Base-by-base conservation (phyloP, 202 grass and related monocot genomes). In the Elaeis oleifera region DNA sequence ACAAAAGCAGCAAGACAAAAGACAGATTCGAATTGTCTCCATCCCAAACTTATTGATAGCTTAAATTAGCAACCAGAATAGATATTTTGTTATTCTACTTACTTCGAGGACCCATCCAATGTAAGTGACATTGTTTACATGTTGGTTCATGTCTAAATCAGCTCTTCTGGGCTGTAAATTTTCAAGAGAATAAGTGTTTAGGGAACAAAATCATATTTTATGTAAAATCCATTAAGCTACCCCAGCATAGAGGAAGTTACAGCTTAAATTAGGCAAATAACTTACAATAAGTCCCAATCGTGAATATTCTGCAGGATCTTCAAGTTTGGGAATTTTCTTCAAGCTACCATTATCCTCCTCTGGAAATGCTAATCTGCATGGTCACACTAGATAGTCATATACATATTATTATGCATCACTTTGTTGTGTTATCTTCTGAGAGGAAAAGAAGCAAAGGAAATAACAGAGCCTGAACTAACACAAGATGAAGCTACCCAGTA, bases 61-160 rank as follows among this genome's bases (percentile, higher is more conserved):
- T 13, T 44, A 44, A 44, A 44, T 44, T 44, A 44, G 8, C 36
- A 44, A 13, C 36, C 9, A 44, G 36, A 44, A 44, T 13, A 44
- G 36, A 44, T 44, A 44, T 44, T 3, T 44, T 44, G 36, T 44
- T 9, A 44, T 44, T 13, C 36, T 5, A 73, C 84, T 75, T 81
- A 99, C 94, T 88, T 99, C 94, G 3, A 99, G 85, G 59, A 92
- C 79, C 94, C 94, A 99, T 62, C 94, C 85, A 21, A 99, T 89
- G 82, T 89, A 99, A 66, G 94, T 92, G 50, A 99, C 94, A 79
- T 99, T 89, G 78, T 99, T 99, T 54, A 99, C 94, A 83, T 99
- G 94, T 65, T 99, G 94, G 66, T 99, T 99, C 94, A 99, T 99
- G 76, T 99, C 94, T 54, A 99, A 54, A 89, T 99, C 94, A 61